Percentiles rank a stretch among this genome's conserved stretches.
Conservation (phyloP, 2,329 filamentous ascomycete genomes). For the Penicillium digitatum region DNA sequence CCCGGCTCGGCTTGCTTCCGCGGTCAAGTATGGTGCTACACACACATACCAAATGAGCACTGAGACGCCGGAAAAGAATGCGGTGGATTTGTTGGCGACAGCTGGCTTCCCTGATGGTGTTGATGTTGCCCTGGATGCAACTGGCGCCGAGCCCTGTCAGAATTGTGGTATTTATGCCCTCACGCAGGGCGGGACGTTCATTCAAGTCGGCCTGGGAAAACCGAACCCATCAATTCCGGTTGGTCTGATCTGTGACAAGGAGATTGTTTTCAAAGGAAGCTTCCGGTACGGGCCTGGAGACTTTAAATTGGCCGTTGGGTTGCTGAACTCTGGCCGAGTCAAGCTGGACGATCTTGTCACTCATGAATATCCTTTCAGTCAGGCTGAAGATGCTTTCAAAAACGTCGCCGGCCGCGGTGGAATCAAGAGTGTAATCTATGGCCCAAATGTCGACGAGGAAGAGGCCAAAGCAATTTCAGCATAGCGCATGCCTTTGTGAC, state of each 20-base stretch:
- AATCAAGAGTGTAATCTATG: slow-evolving; percentile 42
- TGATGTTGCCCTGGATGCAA: slow-evolving; percentile 72
- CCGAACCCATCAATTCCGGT: slow-evolving; percentile 62
- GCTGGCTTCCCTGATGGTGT: slow-evolving; percentile 60
- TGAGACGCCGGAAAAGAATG: slow-evolving; percentile 64
- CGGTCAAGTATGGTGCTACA: slow-evolving; percentile 58
- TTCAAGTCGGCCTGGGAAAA: slow-evolving; percentile 83
- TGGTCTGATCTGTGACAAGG: slow-evolving; percentile 81
- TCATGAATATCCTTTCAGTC: slow-evolving; percentile 66
- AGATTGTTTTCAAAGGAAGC: slow-evolving; percentile 75
- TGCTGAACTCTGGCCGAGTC: slow-evolving; percentile 61
- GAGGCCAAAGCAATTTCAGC: slow-evolving; percentile 10
- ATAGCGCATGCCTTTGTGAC: background rate
- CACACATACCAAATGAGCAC: slow-evolving; percentile 56
- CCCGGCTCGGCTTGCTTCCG: slow-evolving; percentile 64
- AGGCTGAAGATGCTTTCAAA: slow-evolving; percentile 78
- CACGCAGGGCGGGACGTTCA: slow-evolving; percentile 65
- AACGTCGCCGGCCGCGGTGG: slow-evolving; percentile 72
- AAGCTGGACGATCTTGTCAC: slow-evolving; percentile 72
- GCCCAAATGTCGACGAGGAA: slow-evolving; percentile 21
- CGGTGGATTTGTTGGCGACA: slow-evolving; percentile 57
- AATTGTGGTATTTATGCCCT: slow-evolving; percentile 66
- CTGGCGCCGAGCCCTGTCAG: slow-evolving; percentile 69
- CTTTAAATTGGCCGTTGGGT: slow-evolving; percentile 72
- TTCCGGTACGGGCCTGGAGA: slow-evolving; percentile 85